These are phyloP conservation scores for Actinidia chinensis DNA, from an alignment of 179 eudicot genomes.

Conservation along the genomic window DNA sequence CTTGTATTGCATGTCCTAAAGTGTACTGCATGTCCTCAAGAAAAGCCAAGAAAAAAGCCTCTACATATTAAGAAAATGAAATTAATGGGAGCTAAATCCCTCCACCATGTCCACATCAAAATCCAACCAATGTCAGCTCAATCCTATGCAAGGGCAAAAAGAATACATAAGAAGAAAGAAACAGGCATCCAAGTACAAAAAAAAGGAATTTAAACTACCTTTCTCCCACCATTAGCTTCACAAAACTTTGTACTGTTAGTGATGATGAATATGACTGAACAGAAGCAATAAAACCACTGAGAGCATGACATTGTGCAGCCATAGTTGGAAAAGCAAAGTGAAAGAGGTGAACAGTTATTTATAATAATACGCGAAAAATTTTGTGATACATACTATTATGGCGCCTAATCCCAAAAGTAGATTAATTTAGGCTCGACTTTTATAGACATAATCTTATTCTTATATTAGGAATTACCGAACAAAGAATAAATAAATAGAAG, in stretches of 20 bases:
- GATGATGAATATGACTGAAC: background rate
- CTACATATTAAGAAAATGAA: background rate
- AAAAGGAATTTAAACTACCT: background rate
- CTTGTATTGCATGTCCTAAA: background rate
- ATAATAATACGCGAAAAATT: too few relatives aligned
- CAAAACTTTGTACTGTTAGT: background rate
- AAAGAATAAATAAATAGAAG: too few relatives aligned
- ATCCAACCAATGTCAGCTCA: background rate
- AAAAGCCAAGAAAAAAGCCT: background rate
- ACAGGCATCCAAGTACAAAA: background rate
- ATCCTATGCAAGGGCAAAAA: background rate
- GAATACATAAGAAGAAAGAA: background rate
- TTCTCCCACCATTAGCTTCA: background rate
- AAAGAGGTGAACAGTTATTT: background rate
- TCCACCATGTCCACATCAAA: too few relatives aligned
- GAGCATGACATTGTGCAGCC: background rate
- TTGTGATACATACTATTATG: background rate
- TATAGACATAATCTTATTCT: background rate
- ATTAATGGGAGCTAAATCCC: background rate
- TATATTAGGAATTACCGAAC: too few relatives aligned
- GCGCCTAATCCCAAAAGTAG: background rate
- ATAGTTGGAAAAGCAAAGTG: background rate
- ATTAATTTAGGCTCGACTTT: background rate
- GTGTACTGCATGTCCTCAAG: too few relatives aligned
- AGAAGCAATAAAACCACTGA: background rate